phyloP scores from a whole-genome alignment of 345 rosid genomes.

The Camelina neglecta region DNA sequence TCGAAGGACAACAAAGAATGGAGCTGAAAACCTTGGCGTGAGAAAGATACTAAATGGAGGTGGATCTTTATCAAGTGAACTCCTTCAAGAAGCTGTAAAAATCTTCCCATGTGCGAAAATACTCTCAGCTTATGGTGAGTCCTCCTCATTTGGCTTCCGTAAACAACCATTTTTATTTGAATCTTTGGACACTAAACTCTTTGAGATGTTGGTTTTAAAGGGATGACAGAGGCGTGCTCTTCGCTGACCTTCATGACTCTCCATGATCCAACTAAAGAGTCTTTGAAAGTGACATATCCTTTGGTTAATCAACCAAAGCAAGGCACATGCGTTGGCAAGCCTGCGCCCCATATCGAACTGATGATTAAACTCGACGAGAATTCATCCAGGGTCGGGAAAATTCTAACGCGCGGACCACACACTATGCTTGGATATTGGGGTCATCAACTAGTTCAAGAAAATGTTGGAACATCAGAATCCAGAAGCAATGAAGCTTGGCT shows the following conservation, averaged over 20 bases:
- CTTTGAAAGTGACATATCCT: not conserved
- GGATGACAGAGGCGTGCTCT: slow-evolving; percentile 91
- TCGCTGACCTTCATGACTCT: slow-evolving; percentile 76
- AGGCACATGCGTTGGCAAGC: slow-evolving; percentile 82
- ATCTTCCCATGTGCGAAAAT: slow-evolving; percentile 71
- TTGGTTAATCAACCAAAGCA: slow-evolving; percentile 39
- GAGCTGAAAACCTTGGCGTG: slow-evolving; percentile 51
- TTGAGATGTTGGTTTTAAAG: slow-evolving; percentile 44
- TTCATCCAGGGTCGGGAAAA: slow-evolving; percentile 57
- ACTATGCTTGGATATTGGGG: slow-evolving; percentile 79
- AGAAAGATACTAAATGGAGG: slow-evolving; percentile 85
- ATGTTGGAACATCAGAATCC: slow-evolving; percentile 34
- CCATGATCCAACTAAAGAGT: slow-evolving; percentile 50
- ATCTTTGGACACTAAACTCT: slow-evolving; percentile 6
- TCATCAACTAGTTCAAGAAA: slow-evolving; percentile 37
- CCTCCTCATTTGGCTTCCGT: not conserved
- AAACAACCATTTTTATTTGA: not conserved
- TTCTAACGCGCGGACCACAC: slow-evolving; percentile 83
- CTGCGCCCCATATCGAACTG: slow-evolving; percentile 82
- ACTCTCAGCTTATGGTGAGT: slow-evolving; percentile 79
- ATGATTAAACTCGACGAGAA: slow-evolving; percentile 52
- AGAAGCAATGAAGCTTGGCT: slow-evolving; percentile 57
- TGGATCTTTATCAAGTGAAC: slow-evolving; percentile 68
- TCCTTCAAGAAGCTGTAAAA: slow-evolving; percentile 51
- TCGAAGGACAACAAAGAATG: slow-evolving; percentile 51